Base-by-base conservation (phyloP, 2,329 filamentous ascomycete species). In the Colletotrichum theobromicola region DNA sequence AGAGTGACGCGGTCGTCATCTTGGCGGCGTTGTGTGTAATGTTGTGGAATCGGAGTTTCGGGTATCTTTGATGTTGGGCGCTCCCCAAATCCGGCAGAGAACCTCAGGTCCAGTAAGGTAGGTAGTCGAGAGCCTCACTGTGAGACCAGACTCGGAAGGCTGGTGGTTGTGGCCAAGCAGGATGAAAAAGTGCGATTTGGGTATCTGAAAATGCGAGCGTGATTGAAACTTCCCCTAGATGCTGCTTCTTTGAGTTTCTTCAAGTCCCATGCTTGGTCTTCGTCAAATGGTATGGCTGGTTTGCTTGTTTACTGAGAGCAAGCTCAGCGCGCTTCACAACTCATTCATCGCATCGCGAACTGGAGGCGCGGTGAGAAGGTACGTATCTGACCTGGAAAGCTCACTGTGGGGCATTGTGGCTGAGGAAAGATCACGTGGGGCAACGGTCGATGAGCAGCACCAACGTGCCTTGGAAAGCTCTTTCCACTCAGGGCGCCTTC, bases 1-100 rank as follows among this genome's bases (percentile, higher is more conserved):
- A 77, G 42, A 75, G 55, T 32, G 74, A 67, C 18, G 75, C 67
- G 26, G 75, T 69, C 21, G 75, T 62, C 75, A 76, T 76, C 46
- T 21, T 58, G 50, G 34, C 50, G 15, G 24, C n/a, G 30, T 46
- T 34, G 57, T 53, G 46, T 65, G 30, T 30, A 28, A 24, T 61
- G 21, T n/a, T 15, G 50, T 67, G 53, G 65, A 60, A 58, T 35
- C 34, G 34, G 26, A 28, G 57, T 46, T 34, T 32, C 57, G 63
- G 63, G 21, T 63, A 42, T 60, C 37, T 37, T 24, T 9, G 42
- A n/a, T 30, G 26, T 55, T 67, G 26, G 28, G 24, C 26, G 63
- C 12, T 37, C 21, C 21, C 50, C 24, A 24, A 24, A 7, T 26
- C 32, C 15, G 50, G 46, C 55, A 32, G 42, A 60, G 21, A 53